Conservation (phyloP, 306 rosid genomes). For the Ceratonia siliqua region DNA sequence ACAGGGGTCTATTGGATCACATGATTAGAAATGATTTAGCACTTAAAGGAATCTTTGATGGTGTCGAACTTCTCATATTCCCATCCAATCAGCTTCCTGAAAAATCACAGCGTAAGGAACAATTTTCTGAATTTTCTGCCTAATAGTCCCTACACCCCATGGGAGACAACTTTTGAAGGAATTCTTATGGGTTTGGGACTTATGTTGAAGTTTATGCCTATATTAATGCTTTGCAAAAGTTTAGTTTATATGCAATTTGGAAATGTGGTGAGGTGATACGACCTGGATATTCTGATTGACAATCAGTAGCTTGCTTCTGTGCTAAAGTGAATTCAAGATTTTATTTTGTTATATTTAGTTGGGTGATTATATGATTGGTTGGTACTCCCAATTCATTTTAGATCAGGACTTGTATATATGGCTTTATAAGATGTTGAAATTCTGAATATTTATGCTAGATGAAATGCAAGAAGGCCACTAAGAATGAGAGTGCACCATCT, state of each 20-base stretch:
- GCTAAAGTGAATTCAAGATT: not conserved
- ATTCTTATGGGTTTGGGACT: slow-evolving; percentile 17
- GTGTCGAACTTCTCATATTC: slow-evolving; percentile 83
- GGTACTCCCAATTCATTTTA: slow-evolving; percentile 13
- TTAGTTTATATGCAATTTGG: slow-evolving; percentile 32
- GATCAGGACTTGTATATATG: slow-evolving; percentile 27
- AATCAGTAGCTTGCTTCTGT: slow-evolving; percentile 15
- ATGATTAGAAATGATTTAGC: slow-evolving; percentile 88
- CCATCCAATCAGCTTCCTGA: slow-evolving; percentile 90
- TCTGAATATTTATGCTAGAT: slow-evolving; percentile 20
- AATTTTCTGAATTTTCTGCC: slow-evolving; percentile 23
- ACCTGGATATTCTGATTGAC: slow-evolving; percentile 12
- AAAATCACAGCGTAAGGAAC: slow-evolving; percentile 80
- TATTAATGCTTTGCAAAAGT: slow-evolving; percentile 23
- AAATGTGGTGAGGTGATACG: not conserved
- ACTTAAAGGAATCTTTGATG: slow-evolving; percentile 70
- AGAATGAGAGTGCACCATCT: slow-evolving; percentile 2
- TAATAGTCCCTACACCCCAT: not conserved
- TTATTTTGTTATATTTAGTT: not conserved
- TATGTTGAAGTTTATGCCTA: slow-evolving; percentile 25
- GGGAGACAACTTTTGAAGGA: slow-evolving; percentile 4
- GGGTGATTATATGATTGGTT: slow-evolving; percentile 1
- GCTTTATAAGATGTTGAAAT: slow-evolving; percentile 28
- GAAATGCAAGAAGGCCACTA: slow-evolving; percentile 2
- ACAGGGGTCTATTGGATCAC: slow-evolving; percentile 69